Conservation (phyloP, 495 filamentous ascomycete species). For the Aspergillus indologenus region DNA sequence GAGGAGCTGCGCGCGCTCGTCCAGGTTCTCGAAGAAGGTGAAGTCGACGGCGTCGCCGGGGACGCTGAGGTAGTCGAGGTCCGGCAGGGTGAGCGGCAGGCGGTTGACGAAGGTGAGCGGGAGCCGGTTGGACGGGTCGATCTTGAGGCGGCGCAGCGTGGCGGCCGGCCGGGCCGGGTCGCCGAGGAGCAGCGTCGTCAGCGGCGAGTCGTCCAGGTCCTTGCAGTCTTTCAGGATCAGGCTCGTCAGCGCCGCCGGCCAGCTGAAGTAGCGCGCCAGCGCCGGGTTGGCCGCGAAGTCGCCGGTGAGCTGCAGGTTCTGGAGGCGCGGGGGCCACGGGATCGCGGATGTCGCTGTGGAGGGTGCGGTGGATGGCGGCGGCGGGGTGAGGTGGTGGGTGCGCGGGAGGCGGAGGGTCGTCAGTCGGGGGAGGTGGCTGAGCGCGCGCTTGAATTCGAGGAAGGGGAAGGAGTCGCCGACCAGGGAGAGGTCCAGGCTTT, state of each 20-base stretch:
- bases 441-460: constrained; percentile 49
- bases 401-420: constrained; percentile 54
- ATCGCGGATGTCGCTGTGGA: background rate
- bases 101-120: constrained; percentile 25
- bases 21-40: constrained; percentile 30
- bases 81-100: constrained; percentile 26
- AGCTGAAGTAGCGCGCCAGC: constrained; percentile 26
- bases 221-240: constrained; percentile 29
- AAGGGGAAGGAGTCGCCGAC: constrained; percentile 54
- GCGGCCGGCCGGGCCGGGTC: constrained; percentile 18
- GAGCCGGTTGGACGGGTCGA: constrained; percentile 29
- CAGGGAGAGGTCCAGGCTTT: constrained; percentile 56
- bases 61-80: constrained; percentile 26
- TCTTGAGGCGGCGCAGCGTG: constrained; percentile 26
- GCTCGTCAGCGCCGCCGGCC: constrained; percentile 28
- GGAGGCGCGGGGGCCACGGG: constrained; percentile 23
- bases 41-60: constrained; percentile 31
- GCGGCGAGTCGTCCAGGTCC: constrained; percentile 24
- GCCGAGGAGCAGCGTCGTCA: constrained; percentile 23
- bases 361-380: background rate
- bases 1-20: constrained; percentile 7
- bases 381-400: constrained; percentile 33
- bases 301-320: constrained; percentile 28
- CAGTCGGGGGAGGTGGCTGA: constrained; percentile 48
- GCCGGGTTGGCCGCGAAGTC: constrained; percentile 14